These are phyloP conservation scores for Cicer yamashitae DNA, from an alignment of 306 rosid species.

Conservation along the genomic window DNA sequence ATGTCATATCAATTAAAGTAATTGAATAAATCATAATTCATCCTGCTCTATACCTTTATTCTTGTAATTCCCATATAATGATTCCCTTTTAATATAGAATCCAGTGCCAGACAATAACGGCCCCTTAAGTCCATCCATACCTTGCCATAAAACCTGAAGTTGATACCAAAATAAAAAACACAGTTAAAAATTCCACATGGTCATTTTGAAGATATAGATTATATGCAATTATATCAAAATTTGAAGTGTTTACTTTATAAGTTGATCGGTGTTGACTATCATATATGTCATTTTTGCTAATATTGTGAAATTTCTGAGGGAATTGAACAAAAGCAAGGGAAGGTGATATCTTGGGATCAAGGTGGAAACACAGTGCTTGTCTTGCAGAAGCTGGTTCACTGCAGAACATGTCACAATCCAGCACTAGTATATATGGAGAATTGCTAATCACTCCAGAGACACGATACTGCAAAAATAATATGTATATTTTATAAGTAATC, in stretches of 20 bases:
- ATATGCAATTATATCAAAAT: slow-evolving; percentile 15
- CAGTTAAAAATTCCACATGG: slow-evolving; percentile 6
- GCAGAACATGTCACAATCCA: slow-evolving; percentile 87
- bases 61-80: slow-evolving; percentile 49
- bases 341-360: slow-evolving; percentile 64
- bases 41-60: slow-evolving; percentile 48
- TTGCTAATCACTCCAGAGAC: slow-evolving; percentile 74
- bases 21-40: neutral
- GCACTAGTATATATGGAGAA: slow-evolving; percentile 62
- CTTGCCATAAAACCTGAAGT: slow-evolving; percentile 53
- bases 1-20: neutral
- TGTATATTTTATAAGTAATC: neutral
- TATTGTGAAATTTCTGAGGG: slow-evolving; percentile 64
- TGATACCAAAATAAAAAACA: neutral
- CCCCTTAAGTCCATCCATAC: slow-evolving; percentile 68
- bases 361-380: slow-evolving; percentile 78
- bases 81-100: slow-evolving; percentile 60
- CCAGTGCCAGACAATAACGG: slow-evolving; percentile 68
- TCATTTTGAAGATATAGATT: slow-evolving; percentile 1
- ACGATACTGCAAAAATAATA: slow-evolving; percentile 57
- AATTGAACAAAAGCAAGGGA: slow-evolving; percentile 74
- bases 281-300: slow-evolving; percentile 67
- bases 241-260: slow-evolving; percentile 47
- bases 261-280: slow-evolving; percentile 54
- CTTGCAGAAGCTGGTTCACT: slow-evolving; percentile 67